A percentile compares a stretch with the other conserved stretches of the same genome.
Evolutionary conservation across 1,139 yeast genomes (phyloP).

Genomic region (Yamadazyma aaseri): DNA sequence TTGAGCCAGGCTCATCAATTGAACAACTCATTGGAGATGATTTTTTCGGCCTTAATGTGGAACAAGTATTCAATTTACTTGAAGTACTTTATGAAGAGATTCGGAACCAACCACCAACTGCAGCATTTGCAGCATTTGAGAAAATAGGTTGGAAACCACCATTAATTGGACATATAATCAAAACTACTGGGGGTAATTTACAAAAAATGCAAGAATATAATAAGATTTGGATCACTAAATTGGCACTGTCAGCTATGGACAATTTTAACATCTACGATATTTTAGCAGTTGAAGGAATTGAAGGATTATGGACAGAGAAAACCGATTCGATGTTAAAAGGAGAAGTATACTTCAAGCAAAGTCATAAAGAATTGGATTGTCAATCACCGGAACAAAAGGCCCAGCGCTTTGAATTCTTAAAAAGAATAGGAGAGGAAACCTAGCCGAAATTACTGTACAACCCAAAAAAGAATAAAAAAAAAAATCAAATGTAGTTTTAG

Average conservation of each 20-base stretch:
- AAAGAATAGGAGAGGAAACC: conserved; percentile 3
- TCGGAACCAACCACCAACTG: conserved; percentile 9
- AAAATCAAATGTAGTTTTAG: conserved; percentile 1
- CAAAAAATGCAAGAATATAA: conserved; percentile 14
- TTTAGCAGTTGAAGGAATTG: conserved; percentile 9
- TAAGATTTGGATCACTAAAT: conserved; percentile 7
- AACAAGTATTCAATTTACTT: conserved; percentile 4
- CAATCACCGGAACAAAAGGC: conserved; percentile 22
- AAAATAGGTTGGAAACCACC: conserved; percentile 25
- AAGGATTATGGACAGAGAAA: conserved; percentile 30
- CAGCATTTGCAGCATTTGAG: conserved; percentile 17
- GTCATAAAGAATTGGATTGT: conserved; percentile 15
- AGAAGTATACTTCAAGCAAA: conserved; percentile 13
- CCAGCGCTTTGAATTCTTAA: conserved; percentile 24
- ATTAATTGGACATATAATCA: conserved; percentile 29
- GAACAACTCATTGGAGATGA: conserved; percentile 15
- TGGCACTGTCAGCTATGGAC: background rate
- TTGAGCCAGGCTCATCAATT: conserved; percentile 7
- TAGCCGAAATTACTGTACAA: too few species aligned
- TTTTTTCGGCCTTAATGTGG: conserved; percentile 11
- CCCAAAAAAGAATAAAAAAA: too few species aligned
- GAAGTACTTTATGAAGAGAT: conserved; percentile 5
- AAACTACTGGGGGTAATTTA: conserved; percentile 24
- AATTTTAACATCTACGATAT: background rate
- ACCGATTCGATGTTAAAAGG: conserved; percentile 22